phyloP scores from a whole-genome alignment of 2,329 filamentous ascomycete species.

The Microdochium trichocladiopsis region DNA sequence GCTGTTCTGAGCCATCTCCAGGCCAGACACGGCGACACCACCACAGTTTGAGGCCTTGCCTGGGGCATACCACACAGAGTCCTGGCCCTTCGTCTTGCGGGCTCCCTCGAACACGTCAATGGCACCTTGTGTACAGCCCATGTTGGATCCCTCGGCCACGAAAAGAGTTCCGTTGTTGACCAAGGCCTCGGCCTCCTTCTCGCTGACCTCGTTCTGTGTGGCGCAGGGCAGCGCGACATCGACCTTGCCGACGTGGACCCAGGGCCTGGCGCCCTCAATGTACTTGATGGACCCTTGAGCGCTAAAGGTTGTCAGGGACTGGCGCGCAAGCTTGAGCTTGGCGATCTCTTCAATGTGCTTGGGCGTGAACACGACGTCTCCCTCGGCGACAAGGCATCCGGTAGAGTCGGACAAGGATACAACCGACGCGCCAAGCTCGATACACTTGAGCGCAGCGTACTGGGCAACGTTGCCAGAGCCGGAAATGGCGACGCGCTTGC shows the following conservation, averaged over 20 bases:
- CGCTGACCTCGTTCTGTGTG: constrained; percentile 95
- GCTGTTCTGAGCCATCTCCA: constrained; percentile 99
- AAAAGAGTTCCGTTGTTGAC: constrained; percentile 71
- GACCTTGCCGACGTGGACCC: constrained; percentile 82
- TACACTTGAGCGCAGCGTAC: constrained; percentile 92
- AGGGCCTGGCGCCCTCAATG: constrained; percentile 80
- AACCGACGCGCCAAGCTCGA: constrained; percentile 90
- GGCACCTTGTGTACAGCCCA: constrained; percentile 95
- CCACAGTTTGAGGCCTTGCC: constrained; percentile 97
- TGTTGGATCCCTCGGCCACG: constrained; percentile 96
- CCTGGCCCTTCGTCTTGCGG: constrained; percentile 59
- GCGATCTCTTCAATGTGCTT: constrained; percentile 77
- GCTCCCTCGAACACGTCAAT: constrained; percentile 87
- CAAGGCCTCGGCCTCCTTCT: constrained; percentile 80
- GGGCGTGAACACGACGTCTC: constrained; percentile 65
- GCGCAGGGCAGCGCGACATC: constrained; percentile 89
- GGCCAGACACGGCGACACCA: constrained; percentile 91
- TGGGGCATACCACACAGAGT: constrained; percentile 88
- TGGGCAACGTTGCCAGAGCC: constrained; percentile 97
- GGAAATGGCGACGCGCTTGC: constrained; percentile 92
- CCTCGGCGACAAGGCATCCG: constrained; percentile 71
- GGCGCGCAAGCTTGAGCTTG: constrained; percentile 77
- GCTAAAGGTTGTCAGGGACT: constrained; percentile 70
- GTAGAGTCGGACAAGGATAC: constrained; percentile 91
- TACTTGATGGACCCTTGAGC: constrained; percentile 65